phyloP scores from a whole-genome alignment of 2,329 filamentous ascomycete species.

The Fusarium palustre region DNA sequence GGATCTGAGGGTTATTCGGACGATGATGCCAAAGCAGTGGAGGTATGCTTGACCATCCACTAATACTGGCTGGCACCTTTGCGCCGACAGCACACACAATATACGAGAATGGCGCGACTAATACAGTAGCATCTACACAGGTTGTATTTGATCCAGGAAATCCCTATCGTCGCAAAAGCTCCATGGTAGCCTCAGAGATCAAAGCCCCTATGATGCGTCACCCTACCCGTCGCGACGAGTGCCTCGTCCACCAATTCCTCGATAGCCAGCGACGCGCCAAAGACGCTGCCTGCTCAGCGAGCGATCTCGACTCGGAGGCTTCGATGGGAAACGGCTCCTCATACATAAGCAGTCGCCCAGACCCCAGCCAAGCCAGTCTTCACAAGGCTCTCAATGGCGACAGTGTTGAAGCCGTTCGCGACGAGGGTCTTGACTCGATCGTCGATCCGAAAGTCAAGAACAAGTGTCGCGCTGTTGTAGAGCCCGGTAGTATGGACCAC shows the following conservation, averaged over 20 bases:
- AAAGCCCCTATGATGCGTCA: slow-evolving; percentile 49
- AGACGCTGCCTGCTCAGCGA: slow-evolving; percentile 44
- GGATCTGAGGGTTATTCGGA: slow-evolving; percentile 62
- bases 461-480: slow-evolving; percentile 52
- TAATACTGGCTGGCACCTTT: neutral
- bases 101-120: slow-evolving; percentile 7
- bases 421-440: slow-evolving; percentile 36
- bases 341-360: slow-evolving; percentile 30
- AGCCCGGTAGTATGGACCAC: slow-evolving; percentile 56
- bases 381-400: slow-evolving; percentile 28
- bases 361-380: slow-evolving; percentile 21
- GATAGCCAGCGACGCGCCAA: slow-evolving; percentile 63
- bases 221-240: slow-evolving; percentile 61
- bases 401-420: slow-evolving; percentile 24
- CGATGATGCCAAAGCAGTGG: slow-evolving; percentile 60
- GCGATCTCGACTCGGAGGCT: slow-evolving; percentile 44
- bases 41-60: slow-evolving; percentile 54
- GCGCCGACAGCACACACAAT: neutral
- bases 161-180: slow-evolving; percentile 74
- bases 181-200: slow-evolving; percentile 66
- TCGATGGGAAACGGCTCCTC: slow-evolving; percentile 46
- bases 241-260: slow-evolving; percentile 74
- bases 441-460: slow-evolving; percentile 42
- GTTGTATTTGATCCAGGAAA: slow-evolving; percentile 72
- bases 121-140: slow-evolving; percentile 49